These are phyloP conservation scores for Cryptococcus jaspeensis DNA, from an alignment of 1,284 basidiomycete species.

Conservation along the genomic window DNA sequence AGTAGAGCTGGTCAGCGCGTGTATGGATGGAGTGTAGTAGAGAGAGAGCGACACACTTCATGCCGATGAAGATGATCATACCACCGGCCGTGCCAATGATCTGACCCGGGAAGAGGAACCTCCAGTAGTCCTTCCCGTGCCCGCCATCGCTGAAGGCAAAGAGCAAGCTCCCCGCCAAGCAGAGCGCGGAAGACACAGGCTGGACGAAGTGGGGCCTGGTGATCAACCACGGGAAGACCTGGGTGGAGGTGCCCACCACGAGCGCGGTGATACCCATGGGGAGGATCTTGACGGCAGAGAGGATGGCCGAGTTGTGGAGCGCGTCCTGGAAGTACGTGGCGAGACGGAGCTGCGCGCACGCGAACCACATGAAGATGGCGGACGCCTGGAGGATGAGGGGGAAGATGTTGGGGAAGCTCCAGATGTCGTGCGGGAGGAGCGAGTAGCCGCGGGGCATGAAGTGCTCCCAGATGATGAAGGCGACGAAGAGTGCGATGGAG, in stretches of 20 bases:
- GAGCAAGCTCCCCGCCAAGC: constrained; percentile 41
- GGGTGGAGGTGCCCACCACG: constrained; percentile 36
- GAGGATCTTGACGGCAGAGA: constrained; percentile 43
- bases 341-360: constrained; percentile 43
- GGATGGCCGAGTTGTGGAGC: constrained; percentile 39
- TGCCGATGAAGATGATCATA: constrained; percentile 47
- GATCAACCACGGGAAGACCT: constrained; percentile 40
- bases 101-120: constrained; percentile 43
- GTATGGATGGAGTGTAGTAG: not conserved
- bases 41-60: constrained; percentile 21
- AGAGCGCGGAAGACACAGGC: constrained; percentile 32
- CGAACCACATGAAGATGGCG: constrained; percentile 42
- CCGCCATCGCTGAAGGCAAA: constrained; percentile 45
- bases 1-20: not conserved
- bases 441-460: constrained; percentile 38
- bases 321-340: constrained; percentile 48
- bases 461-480: constrained; percentile 57
- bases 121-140: constrained; percentile 44
- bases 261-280: constrained; percentile 48
- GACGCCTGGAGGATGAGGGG: constrained; percentile 40
- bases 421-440: constrained; percentile 47
- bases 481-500: constrained; percentile 61
- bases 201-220: constrained; percentile 42
- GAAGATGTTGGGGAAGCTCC: constrained; percentile 48
- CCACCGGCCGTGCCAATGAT: constrained; percentile 43